phyloP scores from a whole-genome alignment of 2,329 filamentous ascomycete species.

The Grosmannia serpens region DNA sequence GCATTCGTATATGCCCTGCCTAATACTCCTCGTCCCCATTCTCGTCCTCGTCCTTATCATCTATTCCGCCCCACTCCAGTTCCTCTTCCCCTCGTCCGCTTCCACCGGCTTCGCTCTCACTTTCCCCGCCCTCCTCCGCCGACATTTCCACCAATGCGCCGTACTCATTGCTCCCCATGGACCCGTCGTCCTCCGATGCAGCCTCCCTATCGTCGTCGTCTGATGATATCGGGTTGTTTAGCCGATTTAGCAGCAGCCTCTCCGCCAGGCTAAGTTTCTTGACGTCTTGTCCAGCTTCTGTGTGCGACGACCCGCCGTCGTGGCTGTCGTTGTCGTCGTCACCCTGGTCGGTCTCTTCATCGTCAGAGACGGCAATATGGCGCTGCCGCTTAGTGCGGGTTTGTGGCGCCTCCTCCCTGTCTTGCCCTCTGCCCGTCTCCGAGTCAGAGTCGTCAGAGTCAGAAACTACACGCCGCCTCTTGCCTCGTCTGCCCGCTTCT shows the following conservation, averaged over 20 bases:
- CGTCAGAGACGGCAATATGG: background rate
- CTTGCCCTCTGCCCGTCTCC: background rate
- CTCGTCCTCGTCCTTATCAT: background rate
- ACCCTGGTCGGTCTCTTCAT: background rate
- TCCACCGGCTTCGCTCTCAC: background rate
- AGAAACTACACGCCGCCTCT: constrained; percentile 6
- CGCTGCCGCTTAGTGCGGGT: background rate
- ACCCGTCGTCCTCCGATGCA: background rate
- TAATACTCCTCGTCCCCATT: background rate
- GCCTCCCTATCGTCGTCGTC: background rate
- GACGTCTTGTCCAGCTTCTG: background rate
- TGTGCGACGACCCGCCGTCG: background rate
- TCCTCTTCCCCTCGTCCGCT: background rate
- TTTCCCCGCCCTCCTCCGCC: background rate
- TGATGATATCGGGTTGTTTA: background rate
- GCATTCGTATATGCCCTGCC: background rate
- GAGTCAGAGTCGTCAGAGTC: constrained; percentile 8
- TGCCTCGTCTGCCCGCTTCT: background rate
- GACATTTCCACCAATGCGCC: background rate
- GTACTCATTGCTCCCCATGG: background rate
- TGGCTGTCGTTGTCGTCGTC: background rate
- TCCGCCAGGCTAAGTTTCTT: constrained; percentile 7
- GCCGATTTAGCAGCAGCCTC: constrained; percentile 1
- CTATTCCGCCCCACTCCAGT: background rate
- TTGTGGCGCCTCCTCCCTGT: background rate